phyloP scores from a whole-genome alignment of 2,329 filamentous ascomycete genomes.

The Calonectria hawksworthii region DNA sequence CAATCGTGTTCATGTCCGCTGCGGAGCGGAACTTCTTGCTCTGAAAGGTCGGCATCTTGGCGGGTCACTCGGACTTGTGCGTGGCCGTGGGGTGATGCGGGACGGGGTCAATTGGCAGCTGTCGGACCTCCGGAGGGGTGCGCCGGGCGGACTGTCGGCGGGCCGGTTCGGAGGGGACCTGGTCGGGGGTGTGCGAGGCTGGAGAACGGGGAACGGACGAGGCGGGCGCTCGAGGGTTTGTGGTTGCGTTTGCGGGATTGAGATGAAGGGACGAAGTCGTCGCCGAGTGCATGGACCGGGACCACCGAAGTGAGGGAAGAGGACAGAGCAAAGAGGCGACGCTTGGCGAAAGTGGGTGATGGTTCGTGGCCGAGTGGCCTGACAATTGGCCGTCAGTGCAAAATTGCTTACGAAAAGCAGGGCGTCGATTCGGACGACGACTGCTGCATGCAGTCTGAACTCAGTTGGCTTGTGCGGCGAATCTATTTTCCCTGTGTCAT shows the following conservation, averaged over 20 bases:
- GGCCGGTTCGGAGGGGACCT: background rate
- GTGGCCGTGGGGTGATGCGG: background rate
- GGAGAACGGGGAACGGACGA: background rate
- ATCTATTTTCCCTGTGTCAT: conserved; percentile 27
- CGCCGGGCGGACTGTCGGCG: conserved; percentile 4
- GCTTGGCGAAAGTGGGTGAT: conserved; percentile 8
- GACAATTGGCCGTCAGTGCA: conserved; percentile 12
- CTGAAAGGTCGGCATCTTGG: conserved; percentile 67
- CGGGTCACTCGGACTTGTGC: conserved; percentile 10
- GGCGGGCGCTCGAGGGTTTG: conserved; percentile 2
- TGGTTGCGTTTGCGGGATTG: background rate
- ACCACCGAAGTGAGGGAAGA: background rate
- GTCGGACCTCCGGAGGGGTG: background rate
- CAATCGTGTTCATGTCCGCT: conserved; percentile 76
- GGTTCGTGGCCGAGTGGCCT: conserved; percentile 19
- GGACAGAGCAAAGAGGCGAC: conserved; percentile 9
- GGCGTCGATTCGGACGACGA: conserved; percentile 8
- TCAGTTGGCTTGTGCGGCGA: conserved; percentile 30
- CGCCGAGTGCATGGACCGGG: background rate
- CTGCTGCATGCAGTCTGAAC: background rate
- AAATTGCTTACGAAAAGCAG: conserved; percentile 8
- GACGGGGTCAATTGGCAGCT: background rate
- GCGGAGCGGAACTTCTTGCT: conserved; percentile 79
- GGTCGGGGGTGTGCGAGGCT: background rate
- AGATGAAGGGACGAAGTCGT: conserved; percentile 21